Percentiles rank a stretch among this genome's conserved stretches.
These are phyloP conservation scores for Aeschynomene evenia DNA, from an alignment of 306 rosid species.

Conservation along the genomic window DNA sequence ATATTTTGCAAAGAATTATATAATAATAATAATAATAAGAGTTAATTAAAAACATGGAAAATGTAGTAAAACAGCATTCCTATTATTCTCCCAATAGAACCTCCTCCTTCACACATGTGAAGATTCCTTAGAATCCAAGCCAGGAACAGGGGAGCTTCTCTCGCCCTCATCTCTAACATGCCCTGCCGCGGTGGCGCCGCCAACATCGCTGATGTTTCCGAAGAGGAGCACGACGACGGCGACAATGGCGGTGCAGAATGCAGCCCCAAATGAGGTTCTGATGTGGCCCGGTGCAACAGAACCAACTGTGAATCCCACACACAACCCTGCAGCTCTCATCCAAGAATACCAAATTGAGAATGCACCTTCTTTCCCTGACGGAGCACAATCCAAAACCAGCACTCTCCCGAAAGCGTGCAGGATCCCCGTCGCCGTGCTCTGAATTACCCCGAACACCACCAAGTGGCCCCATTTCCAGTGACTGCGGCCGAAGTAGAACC, in stretches of 20 bases:
- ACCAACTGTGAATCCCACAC: constrained; percentile 58
- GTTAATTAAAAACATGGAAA: constrained; percentile 13
- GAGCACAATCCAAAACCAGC: constrained; percentile 69
- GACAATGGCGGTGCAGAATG: constrained; percentile 51
- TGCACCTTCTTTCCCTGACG: constrained; percentile 70
- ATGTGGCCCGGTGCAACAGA: constrained; percentile 42
- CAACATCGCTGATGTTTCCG: constrained; percentile 64
- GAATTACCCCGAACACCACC: constrained; percentile 48
- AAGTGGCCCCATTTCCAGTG: constrained; percentile 49
- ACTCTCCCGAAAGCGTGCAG: constrained; percentile 67
- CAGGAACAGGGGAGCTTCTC: constrained; percentile 39
- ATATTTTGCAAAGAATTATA: constrained; percentile 42
- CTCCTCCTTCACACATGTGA: constrained; percentile 35
- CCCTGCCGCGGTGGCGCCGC: constrained; percentile 74
- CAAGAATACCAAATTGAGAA: constrained; percentile 71
- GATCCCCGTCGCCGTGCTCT: constrained; percentile 61
- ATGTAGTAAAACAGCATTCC: constrained; percentile 11
- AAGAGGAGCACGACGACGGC: constrained; percentile 58
- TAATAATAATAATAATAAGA: too few relatives aligned
- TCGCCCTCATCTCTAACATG: constrained; percentile 51
- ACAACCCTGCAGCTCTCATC: constrained; percentile 57
- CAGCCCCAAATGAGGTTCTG: constrained; percentile 47
- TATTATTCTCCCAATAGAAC: background rate
- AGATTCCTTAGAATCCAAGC: constrained; percentile 33
- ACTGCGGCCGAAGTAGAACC: constrained; percentile 46